Evolutionary conservation across 495 filamentous ascomycete genomes (phyloP), one percentile per base, ranked within the genome.

Genomic region (Xanthoparmelia taractica): DNA sequence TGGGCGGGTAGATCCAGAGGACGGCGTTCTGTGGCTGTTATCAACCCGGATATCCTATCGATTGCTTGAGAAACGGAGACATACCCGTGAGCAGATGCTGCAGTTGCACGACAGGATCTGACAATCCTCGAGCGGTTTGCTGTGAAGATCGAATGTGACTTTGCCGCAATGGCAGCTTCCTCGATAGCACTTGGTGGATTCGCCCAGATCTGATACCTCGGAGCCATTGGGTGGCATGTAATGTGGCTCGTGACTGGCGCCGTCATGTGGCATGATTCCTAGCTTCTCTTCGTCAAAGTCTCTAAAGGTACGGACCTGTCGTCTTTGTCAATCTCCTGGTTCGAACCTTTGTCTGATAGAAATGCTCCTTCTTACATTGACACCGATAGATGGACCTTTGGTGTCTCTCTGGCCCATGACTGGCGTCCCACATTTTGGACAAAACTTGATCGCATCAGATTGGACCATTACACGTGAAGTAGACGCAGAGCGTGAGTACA

Each of bases 121-220:
- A 4, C 45, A 1, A 7, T 63, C 38, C 2, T 63, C 40, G 50
- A 63, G 40, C 31, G 60, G 38, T 31, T 63, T 38, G 37, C 60
- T 63, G n/a, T 43, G 48, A 4, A 63, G 20, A 4, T 4, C 27
- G 23, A 38, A 63, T 6, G 48, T 47, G 40, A 63, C 52, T 2
- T 57, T 57, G 20, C 61, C 61, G 25, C 61, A 58, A 15, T 63
- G 61, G 54, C 60, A 63, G 27, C 50, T 57, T n/a, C 60, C 50
- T 6, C 10, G 34, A 13, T 63, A 58, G 13, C 18, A 15, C 25
- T 58, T 23, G 34, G 37, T 58, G 20, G 54, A 47, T 18, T 6
- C n/a, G 33, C 38, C 17, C 7, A 37, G 23, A 20, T 37, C 20
- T 2, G 60, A 56, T 40, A 33, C 25, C 17, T 41, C 23, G 6